Conservation (phyloP, 768 basidiomycete genomes). For the Tephrocybe sp. region DNA sequence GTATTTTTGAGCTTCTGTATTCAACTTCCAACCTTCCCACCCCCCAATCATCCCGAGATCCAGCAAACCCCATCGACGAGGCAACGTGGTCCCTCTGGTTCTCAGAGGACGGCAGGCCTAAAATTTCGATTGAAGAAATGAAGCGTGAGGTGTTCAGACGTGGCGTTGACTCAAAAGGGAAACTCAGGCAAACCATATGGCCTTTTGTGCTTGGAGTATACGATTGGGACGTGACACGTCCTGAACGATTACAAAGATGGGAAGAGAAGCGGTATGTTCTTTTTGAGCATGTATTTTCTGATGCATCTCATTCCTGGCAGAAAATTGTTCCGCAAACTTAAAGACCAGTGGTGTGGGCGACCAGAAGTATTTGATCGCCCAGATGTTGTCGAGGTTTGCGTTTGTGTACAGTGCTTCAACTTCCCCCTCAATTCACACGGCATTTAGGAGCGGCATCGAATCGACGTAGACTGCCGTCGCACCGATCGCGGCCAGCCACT, state of each 20-base stretch:
- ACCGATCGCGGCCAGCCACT: conserved; percentile 94
- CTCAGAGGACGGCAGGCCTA: conserved; percentile 63
- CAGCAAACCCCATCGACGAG: conserved; percentile 71
- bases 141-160: conserved; percentile 74
- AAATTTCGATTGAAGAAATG: conserved; percentile 65
- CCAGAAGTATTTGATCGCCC: conserved; percentile 78
- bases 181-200: conserved; percentile 77
- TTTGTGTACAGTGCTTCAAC: conserved; percentile 12
- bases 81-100: conserved; percentile 81
- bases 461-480: conserved; percentile 95
- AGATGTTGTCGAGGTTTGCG: conserved; percentile 73
- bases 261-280: conserved; percentile 52
- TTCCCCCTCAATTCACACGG: not conserved
- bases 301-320: conserved; percentile 33
- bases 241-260: conserved; percentile 61
- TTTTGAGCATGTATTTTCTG: conserved; percentile 1
- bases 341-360: conserved; percentile 80
- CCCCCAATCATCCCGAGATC: conserved; percentile 81
- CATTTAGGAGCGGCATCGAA: conserved; percentile 78
- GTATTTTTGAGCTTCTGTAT: conserved; percentile 84
- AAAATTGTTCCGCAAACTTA: conserved; percentile 65
- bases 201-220: conserved; percentile 85
- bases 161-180: conserved; percentile 55
- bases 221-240: conserved; percentile 70
- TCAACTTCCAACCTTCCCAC: conserved; percentile 77